Evolutionary conservation across 352 stramenopile genomes (phyloP), one percentile per base, ranked within the genome.

Genomic region (Detonula confervacea): DNA sequence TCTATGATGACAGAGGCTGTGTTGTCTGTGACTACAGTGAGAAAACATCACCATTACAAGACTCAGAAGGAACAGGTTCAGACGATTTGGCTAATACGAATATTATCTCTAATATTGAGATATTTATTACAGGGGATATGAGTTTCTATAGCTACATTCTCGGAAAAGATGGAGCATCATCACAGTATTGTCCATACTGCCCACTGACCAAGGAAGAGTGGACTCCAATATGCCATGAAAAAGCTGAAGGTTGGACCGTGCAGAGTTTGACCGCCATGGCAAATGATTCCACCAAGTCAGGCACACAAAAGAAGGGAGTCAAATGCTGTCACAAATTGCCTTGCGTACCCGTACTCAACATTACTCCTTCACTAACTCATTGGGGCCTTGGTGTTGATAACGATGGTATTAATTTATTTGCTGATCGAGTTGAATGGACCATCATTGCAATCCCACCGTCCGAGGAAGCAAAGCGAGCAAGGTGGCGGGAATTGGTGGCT

Each of bases 331-430:
- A 30, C 0, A 42, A 5, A 12, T 42, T 5, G 33, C 5, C 5
- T 11, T 42, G 5, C 11, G 11, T 42, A 42, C 5, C 22, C 18
- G 27, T 68, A 16, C 27, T 22, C 0, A 59, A 55, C 14, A 24
- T 16, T 37, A 54, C 47, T 24, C 25, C 59, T 37, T 37, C 60
- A 3, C 4, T 49, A 22, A 18, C 37, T 0, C 60, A 68, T 37
- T 27, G 59, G 11, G 9, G 20, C 9, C 33, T 68, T 29, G 60
- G 60, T 16, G 11, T 54, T 24, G 39, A 22, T 2, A 68, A 68
- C 33, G 60, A 54, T 39, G 59, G 16, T 9, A n/a, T 68, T 27
- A 49, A 18, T 54, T 37, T 33, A 12, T 68, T 59, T 55, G 33
- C 9, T 20, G 16, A 68, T 20, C 11, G 25, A 16, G 60, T 55